These are phyloP conservation scores for Lachnellula willkommii DNA, from an alignment of 2,329 filamentous ascomycete species.

Conservation along the genomic window DNA sequence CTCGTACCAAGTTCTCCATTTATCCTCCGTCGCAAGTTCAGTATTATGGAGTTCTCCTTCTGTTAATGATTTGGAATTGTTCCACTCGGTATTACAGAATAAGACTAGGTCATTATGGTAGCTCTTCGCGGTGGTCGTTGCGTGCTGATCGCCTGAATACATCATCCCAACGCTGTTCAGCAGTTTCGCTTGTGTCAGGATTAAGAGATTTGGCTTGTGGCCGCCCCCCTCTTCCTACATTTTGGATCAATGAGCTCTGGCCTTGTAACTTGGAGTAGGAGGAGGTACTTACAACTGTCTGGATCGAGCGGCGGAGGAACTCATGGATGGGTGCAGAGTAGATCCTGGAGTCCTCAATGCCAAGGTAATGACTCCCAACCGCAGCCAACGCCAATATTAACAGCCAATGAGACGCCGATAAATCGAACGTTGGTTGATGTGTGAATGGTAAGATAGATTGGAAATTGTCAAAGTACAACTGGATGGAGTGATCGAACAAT, in stretches of 20 bases:
- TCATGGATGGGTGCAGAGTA: slow-evolving; percentile 36
- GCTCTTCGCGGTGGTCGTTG: slow-evolving; percentile 7
- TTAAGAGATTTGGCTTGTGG: slow-evolving; percentile 7
- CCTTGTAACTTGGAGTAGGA: not conserved
- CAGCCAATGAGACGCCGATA: slow-evolving; percentile 36
- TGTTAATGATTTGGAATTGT: slow-evolving; percentile 8
- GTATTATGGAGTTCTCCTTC: not conserved
- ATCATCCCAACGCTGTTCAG: slow-evolving; percentile 23
- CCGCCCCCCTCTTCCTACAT: slow-evolving; percentile 8
- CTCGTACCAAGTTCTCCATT: slow-evolving; percentile 36
- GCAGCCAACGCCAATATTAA: slow-evolving; percentile 36
- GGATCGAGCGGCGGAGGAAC: slow-evolving; percentile 36
- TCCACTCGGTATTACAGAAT: slow-evolving; percentile 22
- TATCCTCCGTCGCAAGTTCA: not conserved
- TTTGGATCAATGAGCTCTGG: not conserved
- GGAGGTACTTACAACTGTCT: slow-evolving; percentile 29
- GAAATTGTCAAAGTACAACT: slow-evolving; percentile 36
- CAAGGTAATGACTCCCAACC: slow-evolving; percentile 36
- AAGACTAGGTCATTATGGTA: slow-evolving; percentile 18
- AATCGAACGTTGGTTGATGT: slow-evolving; percentile 35
- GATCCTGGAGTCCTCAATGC: slow-evolving; percentile 25
- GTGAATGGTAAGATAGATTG: slow-evolving; percentile 37
- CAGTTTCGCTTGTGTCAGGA: slow-evolving; percentile 22
- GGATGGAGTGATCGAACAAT: slow-evolving; percentile 26
- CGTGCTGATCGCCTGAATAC: slow-evolving; percentile 20